Evolutionary conservation across 257 asterid species (phyloP), one percentile per base, ranked within the genome.

Genomic region (Solanum lycopersicoides): DNA sequence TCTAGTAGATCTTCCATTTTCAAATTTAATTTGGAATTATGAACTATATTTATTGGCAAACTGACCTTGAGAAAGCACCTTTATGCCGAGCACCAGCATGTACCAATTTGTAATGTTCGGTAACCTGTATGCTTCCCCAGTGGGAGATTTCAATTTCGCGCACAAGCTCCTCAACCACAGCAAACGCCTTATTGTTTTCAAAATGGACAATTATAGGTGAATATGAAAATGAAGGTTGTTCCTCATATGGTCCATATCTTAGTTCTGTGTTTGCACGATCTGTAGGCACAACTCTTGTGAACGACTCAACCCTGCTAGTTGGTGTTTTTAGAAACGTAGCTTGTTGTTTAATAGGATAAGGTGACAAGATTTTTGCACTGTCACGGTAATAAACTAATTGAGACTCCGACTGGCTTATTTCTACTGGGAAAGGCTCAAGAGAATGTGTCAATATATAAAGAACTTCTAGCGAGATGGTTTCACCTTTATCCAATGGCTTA

Each of bases 151-250:
- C 99, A 66, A 97, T 93, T 89, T 97, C 99, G 30, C 99, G 99
- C 91, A 95, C 97, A 90, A 97, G 98, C 94, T 96, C 99, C 94
- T 96, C 99, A 89, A 97, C 97, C 89, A 96, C 98, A 90, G 99
- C 97, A 91, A 97, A 97, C 11, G 99, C 95, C 50, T 92, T 88
- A 89, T 96, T 97, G 90, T 97, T 97, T 91, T 97, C 99, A 79
- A 94, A 94, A 94, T 97, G 99, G 75, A 95, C 69, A 21, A 90
- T 87, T 82, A 96, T 66, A 37, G 99, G 98, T 30, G 94, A 89
- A 92, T 90, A 93, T 7, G 99, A 94, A 90, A 89, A 94, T 53
- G 99, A 93, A 89, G 83, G 60, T 7, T 84, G 89, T 53, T 93
- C 94, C 88, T 91, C 95, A 89, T 92, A 97, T 3, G 99, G 98